Conservation (phyloP, 2,329 filamentous ascomycete species). For the Xylaria sp. region DNA sequence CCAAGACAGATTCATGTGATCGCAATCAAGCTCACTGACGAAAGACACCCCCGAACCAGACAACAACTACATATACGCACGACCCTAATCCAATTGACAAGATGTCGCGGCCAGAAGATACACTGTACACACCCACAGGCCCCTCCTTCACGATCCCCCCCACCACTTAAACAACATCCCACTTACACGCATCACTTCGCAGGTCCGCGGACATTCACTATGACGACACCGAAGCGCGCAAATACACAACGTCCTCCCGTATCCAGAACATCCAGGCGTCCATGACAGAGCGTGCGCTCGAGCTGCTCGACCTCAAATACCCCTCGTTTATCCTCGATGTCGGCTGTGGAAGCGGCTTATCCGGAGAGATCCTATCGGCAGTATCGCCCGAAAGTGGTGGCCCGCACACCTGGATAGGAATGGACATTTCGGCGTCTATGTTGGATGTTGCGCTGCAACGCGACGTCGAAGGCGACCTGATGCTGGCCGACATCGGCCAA, state of each 20-base stretch:
- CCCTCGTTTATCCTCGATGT: conserved; percentile 91
- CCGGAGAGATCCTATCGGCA: conserved; percentile 85
- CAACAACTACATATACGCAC: not conserved
- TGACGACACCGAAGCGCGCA: conserved; percentile 89
- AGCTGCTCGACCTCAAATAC: conserved; percentile 73
- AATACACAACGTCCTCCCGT: conserved; percentile 94
- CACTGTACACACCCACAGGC: conserved; percentile 54
- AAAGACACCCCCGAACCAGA: not conserved
- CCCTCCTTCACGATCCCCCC: conserved; percentile 13
- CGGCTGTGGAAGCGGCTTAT: conserved; percentile 93
- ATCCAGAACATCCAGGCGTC: conserved; percentile 92
- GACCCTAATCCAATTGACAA: conserved; percentile 31
- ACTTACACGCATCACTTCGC: conserved; percentile 26
- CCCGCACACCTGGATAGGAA: conserved; percentile 92
- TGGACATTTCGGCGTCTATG: conserved; percentile 96
- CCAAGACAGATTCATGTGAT: not conserved
- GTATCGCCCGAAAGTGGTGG: conserved; percentile 65
- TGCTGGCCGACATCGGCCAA: conserved; percentile 92
- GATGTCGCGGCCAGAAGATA: conserved; percentile 98
- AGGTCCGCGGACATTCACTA: conserved; percentile 97
- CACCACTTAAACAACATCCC: conserved; percentile 7
- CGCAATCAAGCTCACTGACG: not conserved
- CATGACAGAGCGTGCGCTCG: conserved; percentile 91
- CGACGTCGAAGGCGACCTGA: conserved; percentile 87
- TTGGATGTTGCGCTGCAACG: conserved; percentile 88